Base-by-base conservation (phyloP, 2,329 filamentous ascomycete genomes). In the Hypoxylon sp. region DNA sequence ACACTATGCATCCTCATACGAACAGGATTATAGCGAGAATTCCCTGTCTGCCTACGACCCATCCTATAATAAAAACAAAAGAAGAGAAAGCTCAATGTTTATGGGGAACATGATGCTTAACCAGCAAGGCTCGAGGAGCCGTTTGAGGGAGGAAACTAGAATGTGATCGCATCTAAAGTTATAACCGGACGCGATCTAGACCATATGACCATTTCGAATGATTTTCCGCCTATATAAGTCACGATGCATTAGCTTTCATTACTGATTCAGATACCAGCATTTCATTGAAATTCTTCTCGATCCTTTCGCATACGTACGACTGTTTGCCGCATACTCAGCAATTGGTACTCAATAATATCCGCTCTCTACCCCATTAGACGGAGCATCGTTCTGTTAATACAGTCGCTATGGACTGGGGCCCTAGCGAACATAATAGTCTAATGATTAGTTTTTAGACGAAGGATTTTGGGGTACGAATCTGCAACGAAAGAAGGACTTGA, bases 71-170 rank as follows among this genome's bases (percentile, higher is more conserved):
- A 86, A 81, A 73, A 75, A 76, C 44, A 86, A 84, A 75, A 83
- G 88, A 54, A 85, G 89, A 55, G 89, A 91, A 78, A 91, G 89
- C 73, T 82, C 83, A 50, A 88, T 91, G 77, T 88, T 89, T 67
- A 84, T 85, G 64, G 81, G 81, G 20, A 81, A 85, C 71, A 79
- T 83, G 73, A 82, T 83, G 27, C 77, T 87, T 33, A 85, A 82
- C 59, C 82, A 84, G 20, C 86, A 88, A 71, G 79, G 80, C 42
- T 86, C 85, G 0, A 85, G 84, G 74, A 87, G 85, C 71, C 86
- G 86, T 10, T 79, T 88, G 35, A 82, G 86, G 40, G 86, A 89
- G 68, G 86, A 88, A 76, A 82, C 82, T n/a, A 83, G 82, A 72
- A 74, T 79, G 73, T 78, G 69, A 76, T 64, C 3, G n/a, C 58